Percentiles rank a stretch among this genome's conserved stretches.
phyloP scores from a whole-genome alignment of 352 stramenopile genomes.

The Pythium rishiriense region DNA sequence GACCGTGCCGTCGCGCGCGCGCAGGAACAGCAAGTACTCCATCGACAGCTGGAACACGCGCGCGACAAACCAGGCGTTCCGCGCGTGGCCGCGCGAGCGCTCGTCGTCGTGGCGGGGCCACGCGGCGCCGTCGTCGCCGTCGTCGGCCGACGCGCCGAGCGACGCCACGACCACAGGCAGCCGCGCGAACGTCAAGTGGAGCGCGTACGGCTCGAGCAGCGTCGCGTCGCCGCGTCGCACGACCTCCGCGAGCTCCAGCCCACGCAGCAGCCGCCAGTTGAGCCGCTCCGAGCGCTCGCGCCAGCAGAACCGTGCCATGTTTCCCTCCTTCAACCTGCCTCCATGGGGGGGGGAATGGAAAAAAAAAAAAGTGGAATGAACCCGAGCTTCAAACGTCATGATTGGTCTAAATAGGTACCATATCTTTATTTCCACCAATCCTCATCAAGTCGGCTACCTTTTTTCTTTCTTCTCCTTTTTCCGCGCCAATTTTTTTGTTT shows the following conservation, averaged over 20 bases:
- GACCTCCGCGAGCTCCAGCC: slow-evolving; percentile 51
- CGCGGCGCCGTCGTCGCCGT: slow-evolving; percentile 18
- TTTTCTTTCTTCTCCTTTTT: slow-evolving; percentile 1
- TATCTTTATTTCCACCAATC: slow-evolving; percentile 7
- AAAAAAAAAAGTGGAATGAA: background rate
- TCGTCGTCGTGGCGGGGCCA: background rate
- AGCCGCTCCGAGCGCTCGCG: slow-evolving; percentile 69
- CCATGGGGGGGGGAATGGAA: too few species aligned
- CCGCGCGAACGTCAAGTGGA: slow-evolving; percentile 73
- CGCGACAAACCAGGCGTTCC: slow-evolving; percentile 72
- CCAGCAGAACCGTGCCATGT: slow-evolving; percentile 62
- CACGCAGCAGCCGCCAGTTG: slow-evolving; percentile 66
- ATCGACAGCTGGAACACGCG: slow-evolving; percentile 69
- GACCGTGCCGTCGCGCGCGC: slow-evolving; percentile 48
- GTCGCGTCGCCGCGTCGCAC: slow-evolving; percentile 54
- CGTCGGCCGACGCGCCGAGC: slow-evolving; percentile 11
- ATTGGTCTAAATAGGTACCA: background rate
- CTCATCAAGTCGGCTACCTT: background rate
- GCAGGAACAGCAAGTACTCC: slow-evolving; percentile 78
- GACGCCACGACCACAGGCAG: slow-evolving; percentile 33
- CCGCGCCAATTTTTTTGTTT: background rate
- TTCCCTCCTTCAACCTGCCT: slow-evolving; percentile 7
- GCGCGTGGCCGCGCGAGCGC: slow-evolving; percentile 10
- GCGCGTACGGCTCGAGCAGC: slow-evolving; percentile 62
- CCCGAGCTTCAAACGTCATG: background rate